phyloP scores from a whole-genome alignment of 768 basidiomycete genomes.

The Lactarius vividus region DNA sequence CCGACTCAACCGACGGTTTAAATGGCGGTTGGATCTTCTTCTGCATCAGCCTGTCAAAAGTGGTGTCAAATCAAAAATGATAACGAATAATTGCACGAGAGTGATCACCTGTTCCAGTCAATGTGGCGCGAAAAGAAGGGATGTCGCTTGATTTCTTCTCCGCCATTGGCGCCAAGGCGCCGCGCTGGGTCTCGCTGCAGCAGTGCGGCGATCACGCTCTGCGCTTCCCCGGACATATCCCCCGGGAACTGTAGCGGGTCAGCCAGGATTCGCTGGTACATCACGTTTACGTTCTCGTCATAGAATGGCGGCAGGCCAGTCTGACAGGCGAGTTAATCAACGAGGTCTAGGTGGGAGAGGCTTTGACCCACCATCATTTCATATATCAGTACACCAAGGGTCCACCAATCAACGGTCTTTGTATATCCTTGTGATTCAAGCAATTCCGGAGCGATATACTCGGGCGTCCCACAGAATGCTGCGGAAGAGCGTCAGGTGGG shows the following conservation, averaged over 20 bases:
- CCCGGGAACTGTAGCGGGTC: constrained; percentile 91
- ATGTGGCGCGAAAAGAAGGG: constrained; percentile 93
- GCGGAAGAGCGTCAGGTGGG: constrained; percentile 21
- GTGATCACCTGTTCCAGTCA: constrained; percentile 76
- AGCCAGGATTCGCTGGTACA: constrained; percentile 93
- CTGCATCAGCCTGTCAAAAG: constrained; percentile 56
- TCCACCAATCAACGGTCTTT: constrained; percentile 99
- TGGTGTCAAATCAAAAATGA: not conserved
- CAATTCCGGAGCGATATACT: constrained; percentile 97
- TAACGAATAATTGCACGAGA: not conserved
- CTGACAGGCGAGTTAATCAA: constrained; percentile 38
- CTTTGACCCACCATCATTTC: constrained; percentile 80
- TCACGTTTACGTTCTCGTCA: constrained; percentile 97
- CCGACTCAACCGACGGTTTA: constrained; percentile 95
- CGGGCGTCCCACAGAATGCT: constrained; percentile 93
- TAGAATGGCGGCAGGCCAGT: constrained; percentile 98
- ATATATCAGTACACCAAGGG: constrained; percentile 90
- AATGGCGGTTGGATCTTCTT: constrained; percentile 98
- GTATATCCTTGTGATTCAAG: constrained; percentile 96
- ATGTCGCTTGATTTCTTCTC: constrained; percentile 94
- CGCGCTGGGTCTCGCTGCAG: constrained; percentile 84
- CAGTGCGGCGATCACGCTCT: constrained; percentile 83
- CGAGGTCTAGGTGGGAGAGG: constrained; percentile 11
- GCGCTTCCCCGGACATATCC: constrained; percentile 85
- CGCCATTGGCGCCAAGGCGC: constrained; percentile 89